Evolutionary conservation across 208 protist species (phyloP), one percentile per base, ranked within the genome.

Genomic region (Wallacemonas collosoma): DNA sequence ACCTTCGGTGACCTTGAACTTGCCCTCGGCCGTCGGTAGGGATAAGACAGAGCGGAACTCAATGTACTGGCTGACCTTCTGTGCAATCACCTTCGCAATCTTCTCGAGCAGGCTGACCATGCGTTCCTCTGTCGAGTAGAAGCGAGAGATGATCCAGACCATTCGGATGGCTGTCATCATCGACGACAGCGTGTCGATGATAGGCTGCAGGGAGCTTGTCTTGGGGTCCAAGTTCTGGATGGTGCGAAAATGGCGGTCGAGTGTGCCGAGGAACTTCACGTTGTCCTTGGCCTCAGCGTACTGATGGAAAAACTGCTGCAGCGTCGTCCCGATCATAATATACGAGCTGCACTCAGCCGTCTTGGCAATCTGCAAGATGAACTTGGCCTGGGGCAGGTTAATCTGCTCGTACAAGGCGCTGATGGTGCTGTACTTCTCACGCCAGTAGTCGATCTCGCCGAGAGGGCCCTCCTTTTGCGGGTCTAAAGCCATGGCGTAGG

Each of bases 61-160:
- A 75, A 99, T 96, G 76, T 98, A 91, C 67, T 93, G 80, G 64
- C 87, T 89, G 35, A 98, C 97, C 77, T 98, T 98, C 71, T 98
- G 87, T 51, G 96, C 91, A 75, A 99, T 98, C 64, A 99, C 82
- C 71, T 97, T 89, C 2, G 97, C 96, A 73, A 99, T 99, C 73
- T 98, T 95, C 77, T 99, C 96, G 71, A 99, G 88, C 64, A 99
- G 81, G 9, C 98, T 95, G 14, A 98, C 93, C 98, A 99, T 99
- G 26, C 96, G 85, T 73, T 99, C 97, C 80, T 99, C 98, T 6
- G 95, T 99, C 80, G 98, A 99, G 90, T 99, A 99, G 86, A 99
- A 98, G 61, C 98, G 86, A 17, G 98, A 99, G 78, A 99, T 99
- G 76, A 99, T 98, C 98, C 99, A 99, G 53, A 99, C 98, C 98